Percentiles rank a stretch among this genome's conserved stretches.
Evolutionary conservation across 176 grass and related monocot genomes (phyloP).

Genomic region (Aegilops bicornis): DNA sequence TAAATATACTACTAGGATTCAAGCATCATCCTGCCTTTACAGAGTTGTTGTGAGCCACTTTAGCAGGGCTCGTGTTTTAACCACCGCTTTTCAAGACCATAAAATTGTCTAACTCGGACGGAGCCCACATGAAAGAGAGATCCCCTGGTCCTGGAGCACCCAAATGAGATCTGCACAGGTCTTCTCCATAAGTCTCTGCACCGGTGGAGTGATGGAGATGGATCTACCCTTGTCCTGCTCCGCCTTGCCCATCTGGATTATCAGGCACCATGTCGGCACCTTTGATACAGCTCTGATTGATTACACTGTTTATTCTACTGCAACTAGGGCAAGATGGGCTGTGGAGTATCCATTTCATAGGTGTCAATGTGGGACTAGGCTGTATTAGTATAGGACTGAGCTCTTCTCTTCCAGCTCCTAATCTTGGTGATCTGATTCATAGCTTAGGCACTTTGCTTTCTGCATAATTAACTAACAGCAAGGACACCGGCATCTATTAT

Average conservation of each 20-base stretch:
- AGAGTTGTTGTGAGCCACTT: conserved; percentile 31
- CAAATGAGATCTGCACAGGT: conserved; percentile 15
- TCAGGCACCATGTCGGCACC: conserved; percentile 34
- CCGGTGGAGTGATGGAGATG: conserved; percentile 27
- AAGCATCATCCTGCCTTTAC: conserved; percentile 23
- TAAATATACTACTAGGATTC: not conserved
- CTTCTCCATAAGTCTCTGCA: conserved; percentile 22
- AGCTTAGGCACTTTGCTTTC: conserved; percentile 20
- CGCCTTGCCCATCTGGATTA: conserved; percentile 16
- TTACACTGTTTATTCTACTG: conserved; percentile 24
- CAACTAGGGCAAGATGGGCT: conserved; percentile 2
- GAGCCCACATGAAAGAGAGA: conserved; percentile 17
- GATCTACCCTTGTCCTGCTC: conserved; percentile 29
- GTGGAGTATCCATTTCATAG: conserved; percentile 13
- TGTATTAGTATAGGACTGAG: conserved; percentile 6
- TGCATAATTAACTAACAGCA: conserved; percentile 11
- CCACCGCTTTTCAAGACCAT: conserved; percentile 18
- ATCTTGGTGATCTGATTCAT: conserved; percentile 29
- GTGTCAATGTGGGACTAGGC: conserved; percentile 10
- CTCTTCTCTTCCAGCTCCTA: not conserved
- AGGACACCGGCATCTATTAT: not conserved
- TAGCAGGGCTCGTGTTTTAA: conserved; percentile 6
- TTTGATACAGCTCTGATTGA: conserved; percentile 17
- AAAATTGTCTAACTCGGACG: conserved; percentile 7
- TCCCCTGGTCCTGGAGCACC: not conserved